Base-by-base conservation (phyloP, 164 flowering plant genomes). In the Taxillus chinensis region DNA sequence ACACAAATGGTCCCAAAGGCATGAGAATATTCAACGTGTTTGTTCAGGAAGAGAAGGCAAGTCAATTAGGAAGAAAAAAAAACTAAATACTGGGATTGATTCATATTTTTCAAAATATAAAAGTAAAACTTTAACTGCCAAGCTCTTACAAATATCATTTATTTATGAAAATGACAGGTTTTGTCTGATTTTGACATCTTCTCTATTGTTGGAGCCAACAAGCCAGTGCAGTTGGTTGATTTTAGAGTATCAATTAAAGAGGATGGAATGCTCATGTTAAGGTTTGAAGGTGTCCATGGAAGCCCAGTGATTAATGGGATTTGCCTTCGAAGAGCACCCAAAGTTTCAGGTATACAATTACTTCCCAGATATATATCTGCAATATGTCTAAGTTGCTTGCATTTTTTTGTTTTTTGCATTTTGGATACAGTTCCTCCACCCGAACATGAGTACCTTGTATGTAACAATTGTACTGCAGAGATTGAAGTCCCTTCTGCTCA, bases 31-130 rank as follows among this genome's bases (percentile, higher is more conserved):
- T 90, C 60, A 66, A 90, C 67, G 96, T 87, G 13, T 81, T 74
- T 14, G 51, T 90, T 45, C 96, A 90, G 72, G 92, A 82, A 63
- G 88, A 86, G 61, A 90, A 87, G 92, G 96, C 72, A 79, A 74
- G 81, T 51, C 0, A 46, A 58, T 60, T 43, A 37, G 27, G 10
- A 7, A 3, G 13, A 9, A 12, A 11, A 9, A 9, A 27, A 27
- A 27, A 27, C 27, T 27, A 27, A 27, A 27, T 27, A 27, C 27
- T 27, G 2, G 27, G 27, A 27, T 27, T 27, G 27, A 27, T 27
- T 27, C 27, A 27, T 27, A 27, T 27, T 27, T 27, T 27, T 27
- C 27, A 27, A 27, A 27, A 27, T 27, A 27, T 27, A 27, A 27
- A 27, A 27, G 2, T 27, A 27, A 27, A 27, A 27, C 27, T 27